Evolutionary conservation across 2,329 filamentous ascomycete species (phyloP), one percentile per base, ranked within the genome.

Genomic region (Cladosporium sp.): DNA sequence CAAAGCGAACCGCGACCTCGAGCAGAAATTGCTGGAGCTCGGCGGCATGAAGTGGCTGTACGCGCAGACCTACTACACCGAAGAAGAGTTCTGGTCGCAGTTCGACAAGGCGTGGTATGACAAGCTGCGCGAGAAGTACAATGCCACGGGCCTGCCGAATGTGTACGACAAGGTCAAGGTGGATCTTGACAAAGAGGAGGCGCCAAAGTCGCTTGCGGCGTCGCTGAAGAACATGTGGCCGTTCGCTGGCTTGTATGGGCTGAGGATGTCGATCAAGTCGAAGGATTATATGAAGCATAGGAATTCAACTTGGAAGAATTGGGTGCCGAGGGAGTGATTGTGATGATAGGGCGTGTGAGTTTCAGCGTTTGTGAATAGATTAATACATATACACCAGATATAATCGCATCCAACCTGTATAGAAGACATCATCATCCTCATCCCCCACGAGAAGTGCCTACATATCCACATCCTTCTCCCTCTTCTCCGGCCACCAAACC

Each of bases 31-130:
- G 4, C 81, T 81, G 57, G 83, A 87, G 69, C 84, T 95, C 0
- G 88, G 88, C 56, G 92, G 92, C 2, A 86, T 90, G 81, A 96
- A 96, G 80, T 95, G 91, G 90, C 81, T 96, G 14, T 96, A 96
- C 77, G 91, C 92, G 2, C 90, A 94, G 73, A 90, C 91, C 0
- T 96, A 93, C 79, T 95, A 95, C 76, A 84, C 85, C n/a, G 85
- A 90, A 73, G 79, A 84, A 0, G 86, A 91, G 73, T 92, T 91
- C 77, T 91, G 88, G 88, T 72, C 79, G 36, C 80, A 88, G 60
- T 91, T 91, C 75, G 82, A 86, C 58, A 77, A 80, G 51, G 71
- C 74, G 23, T 86, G 83, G 83, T 92, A 92, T 75, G 84, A 90
- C 34, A 79, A 73, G 1, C 79, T 92, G 70, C 80, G 90, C 18